These are phyloP conservation scores for Apostasia shenzhenica DNA, from an alignment of 106 monocot species.

Conservation along the genomic window DNA sequence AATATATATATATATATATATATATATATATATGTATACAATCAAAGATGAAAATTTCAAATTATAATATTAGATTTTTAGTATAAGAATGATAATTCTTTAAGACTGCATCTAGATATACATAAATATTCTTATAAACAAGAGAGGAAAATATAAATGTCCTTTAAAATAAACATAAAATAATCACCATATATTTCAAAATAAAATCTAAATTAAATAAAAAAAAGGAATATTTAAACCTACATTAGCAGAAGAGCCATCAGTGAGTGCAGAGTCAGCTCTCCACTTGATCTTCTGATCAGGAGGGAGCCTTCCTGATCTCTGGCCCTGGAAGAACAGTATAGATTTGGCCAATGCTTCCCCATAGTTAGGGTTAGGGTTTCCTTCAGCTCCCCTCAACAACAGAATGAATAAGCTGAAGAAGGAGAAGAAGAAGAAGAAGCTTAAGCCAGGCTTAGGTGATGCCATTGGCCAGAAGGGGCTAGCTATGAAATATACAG, in stretches of 20 bases:
- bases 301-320: conserved; percentile 37
- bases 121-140: neutral
- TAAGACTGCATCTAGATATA: neutral
- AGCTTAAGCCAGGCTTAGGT: neutral
- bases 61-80: too few species aligned
- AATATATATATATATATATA: neutral
- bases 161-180: too few species aligned
- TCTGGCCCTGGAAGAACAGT: conserved; percentile 51
- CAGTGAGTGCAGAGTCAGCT: conserved; percentile 30
- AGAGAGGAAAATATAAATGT: too few species aligned
- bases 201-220: neutral
- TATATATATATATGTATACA: neutral
- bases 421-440: neutral
- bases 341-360: conserved; percentile 49
- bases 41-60: too few species aligned
- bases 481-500: too few species aligned
- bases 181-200: neutral
- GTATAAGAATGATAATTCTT: neutral
- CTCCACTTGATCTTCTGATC: conserved; percentile 38
- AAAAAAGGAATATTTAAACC: neutral
- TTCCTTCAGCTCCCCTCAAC: neutral
- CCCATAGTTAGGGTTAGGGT: conserved; percentile 19
- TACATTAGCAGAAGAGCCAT: conserved; percentile 45
- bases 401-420: neutral
- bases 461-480: conserved; percentile 8